phyloP scores from a whole-genome alignment of 2,329 filamentous ascomycete species.

The Aspergillus bombycis region DNA sequence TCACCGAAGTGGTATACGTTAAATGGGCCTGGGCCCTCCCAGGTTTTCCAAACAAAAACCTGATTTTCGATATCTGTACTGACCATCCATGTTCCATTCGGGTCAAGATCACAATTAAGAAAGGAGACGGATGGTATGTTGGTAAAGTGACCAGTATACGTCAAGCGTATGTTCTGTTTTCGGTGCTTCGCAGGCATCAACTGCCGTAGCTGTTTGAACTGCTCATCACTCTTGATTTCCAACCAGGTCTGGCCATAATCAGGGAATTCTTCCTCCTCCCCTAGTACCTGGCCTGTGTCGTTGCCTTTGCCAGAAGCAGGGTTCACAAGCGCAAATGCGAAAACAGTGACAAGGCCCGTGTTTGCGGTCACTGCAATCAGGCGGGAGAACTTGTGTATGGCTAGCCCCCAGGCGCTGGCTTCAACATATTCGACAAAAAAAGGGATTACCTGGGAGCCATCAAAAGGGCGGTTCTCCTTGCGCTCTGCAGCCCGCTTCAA shows the following conservation, averaged over 20 bases:
- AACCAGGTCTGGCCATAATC: conserved; percentile 39
- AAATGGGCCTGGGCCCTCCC: conserved; percentile 39
- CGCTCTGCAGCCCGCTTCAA: conserved; percentile 40
- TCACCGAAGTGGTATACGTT: conserved; percentile 36
- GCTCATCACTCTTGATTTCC: conserved; percentile 27
- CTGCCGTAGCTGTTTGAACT: conserved; percentile 32
- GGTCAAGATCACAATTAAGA: conserved; percentile 60
- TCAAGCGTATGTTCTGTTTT: conserved; percentile 46
- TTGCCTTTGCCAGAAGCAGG: conserved; percentile 21
- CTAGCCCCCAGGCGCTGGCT: conserved; percentile 83
- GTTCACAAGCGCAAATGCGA: conserved; percentile 60
- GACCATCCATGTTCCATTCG: conserved; percentile 58
- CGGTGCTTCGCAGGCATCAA: conserved; percentile 37
- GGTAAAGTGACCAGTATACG: conserved; percentile 44
- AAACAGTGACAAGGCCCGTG: conserved; percentile 59
- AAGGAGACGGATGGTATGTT: conserved; percentile 65
- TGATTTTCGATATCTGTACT: conserved; percentile 60
- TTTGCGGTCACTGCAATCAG: conserved; percentile 88
- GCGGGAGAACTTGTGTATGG: conserved; percentile 78
- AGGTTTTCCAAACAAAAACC: conserved; percentile 54
- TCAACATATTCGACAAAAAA: conserved; percentile 80
- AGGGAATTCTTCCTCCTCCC: conserved; percentile 21
- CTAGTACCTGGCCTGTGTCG: conserved; percentile 18
- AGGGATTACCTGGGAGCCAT: conserved; percentile 41
- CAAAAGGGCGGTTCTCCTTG: conserved; percentile 28